These are phyloP conservation scores for Spergularia marina DNA, from an alignment of 148 eudicot genomes.

Conservation along the genomic window DNA sequence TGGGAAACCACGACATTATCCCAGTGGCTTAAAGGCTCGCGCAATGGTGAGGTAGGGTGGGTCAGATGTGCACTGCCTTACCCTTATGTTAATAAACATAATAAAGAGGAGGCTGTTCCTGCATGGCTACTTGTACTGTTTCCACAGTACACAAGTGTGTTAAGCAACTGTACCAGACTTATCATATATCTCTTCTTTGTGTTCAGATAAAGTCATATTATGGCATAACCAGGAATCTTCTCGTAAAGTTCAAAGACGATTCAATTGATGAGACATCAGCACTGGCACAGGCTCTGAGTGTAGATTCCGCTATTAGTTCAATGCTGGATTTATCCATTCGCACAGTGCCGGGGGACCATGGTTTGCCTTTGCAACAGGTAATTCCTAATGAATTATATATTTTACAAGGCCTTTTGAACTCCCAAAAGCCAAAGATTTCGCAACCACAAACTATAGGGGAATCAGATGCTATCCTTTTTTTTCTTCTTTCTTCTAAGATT, in stretches of 20 bases:
- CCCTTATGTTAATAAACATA: no score
- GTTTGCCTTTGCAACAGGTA: constrained; percentile 90
- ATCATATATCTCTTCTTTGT: constrained; percentile 12
- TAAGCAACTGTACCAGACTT: constrained; percentile 3
- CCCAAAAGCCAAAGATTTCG: background rate
- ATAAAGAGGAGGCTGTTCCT: no score
- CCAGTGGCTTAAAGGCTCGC: no score
- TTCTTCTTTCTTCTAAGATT: background rate
- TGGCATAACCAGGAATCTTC: constrained; percentile 78
- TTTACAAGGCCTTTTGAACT: background rate
- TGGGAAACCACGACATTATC: background rate
- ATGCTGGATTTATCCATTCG: constrained; percentile 89
- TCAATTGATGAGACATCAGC: constrained; percentile 79
- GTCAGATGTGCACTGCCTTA: no score
- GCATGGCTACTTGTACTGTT: background rate
- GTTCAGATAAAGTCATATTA: constrained; percentile 79
- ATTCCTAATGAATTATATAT: constrained; percentile 10
- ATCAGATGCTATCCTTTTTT: background rate
- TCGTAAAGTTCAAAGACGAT: constrained; percentile 90
- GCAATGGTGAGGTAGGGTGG: no score
- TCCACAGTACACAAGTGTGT: background rate
- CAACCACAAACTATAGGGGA: background rate
- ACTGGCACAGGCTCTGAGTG: constrained; percentile 80
- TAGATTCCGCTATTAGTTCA: constrained; percentile 77
- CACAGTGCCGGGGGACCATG: constrained; percentile 85